Percentiles rank a stretch among this genome's conserved stretches.
These are phyloP conservation scores for Piedraia hortae DNA, from an alignment of 2,329 filamentous ascomycete genomes.

Conservation along the genomic window DNA sequence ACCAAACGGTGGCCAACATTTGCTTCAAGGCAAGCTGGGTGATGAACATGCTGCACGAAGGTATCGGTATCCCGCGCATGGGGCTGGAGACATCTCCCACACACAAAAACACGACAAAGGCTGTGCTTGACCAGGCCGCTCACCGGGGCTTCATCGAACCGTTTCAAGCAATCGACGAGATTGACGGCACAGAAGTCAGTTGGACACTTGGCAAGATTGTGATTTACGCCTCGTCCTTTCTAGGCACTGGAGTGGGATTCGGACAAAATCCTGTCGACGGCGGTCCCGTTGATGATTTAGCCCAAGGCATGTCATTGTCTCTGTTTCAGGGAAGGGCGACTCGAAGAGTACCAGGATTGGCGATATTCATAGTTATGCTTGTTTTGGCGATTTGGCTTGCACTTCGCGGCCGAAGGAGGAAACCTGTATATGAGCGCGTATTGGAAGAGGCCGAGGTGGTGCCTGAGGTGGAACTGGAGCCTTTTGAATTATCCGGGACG, in stretches of 20 bases:
- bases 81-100: conserved; percentile 35
- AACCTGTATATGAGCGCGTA: conserved; percentile 68
- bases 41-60: conserved; percentile 85
- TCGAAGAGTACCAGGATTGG: conserved; percentile 41
- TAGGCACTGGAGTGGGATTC: conserved; percentile 40
- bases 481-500: too few species aligned
- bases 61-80: conserved; percentile 72
- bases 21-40: conserved; percentile 98
- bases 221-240: conserved; percentile 79
- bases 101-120: conserved; percentile 42
- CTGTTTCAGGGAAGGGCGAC: conserved; percentile 35
- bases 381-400: conserved; percentile 43
- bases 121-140: conserved; percentile 38
- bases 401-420: conserved; percentile 49
- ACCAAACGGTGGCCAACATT: conserved; percentile 51
- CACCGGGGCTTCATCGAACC: conserved; percentile 52
- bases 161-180: conserved; percentile 82
- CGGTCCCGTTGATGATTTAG: conserved; percentile 17
- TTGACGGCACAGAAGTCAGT: conserved; percentile 72
- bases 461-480: too few species aligned
- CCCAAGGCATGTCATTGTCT: conserved; percentile 30
- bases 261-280: conserved; percentile 13
- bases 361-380: conserved; percentile 53
- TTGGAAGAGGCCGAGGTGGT: too few species aligned
- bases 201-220: conserved; percentile 97